Evolutionary conservation across 1,284 basidiomycete species (phyloP), one percentile per base, ranked within the genome.

Genomic region (Farysia itapuensis): DNA sequence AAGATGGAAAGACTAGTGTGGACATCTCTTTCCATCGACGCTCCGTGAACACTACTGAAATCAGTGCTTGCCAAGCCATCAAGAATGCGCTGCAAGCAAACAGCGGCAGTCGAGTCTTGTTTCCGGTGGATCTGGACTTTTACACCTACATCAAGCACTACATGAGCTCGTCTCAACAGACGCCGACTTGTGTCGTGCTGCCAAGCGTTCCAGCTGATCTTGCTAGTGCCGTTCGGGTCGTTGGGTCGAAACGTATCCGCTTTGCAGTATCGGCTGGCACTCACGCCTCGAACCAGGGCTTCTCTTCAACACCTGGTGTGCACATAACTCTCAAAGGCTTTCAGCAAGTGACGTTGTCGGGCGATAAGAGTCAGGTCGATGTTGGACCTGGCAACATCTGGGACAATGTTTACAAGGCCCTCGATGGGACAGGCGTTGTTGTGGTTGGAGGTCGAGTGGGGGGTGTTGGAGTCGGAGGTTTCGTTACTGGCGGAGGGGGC

Each of bases 391-490:
- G 46, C 15, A 64, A 60, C 39, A 34, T 57, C 8, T 69, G 67
- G 67, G 67, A 67, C 34, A 52, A 64, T 20, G 67, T 69, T 12
- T 69, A 69, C 46, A 16, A 34, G 19, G 43, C 21, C 9, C 40
- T 67, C 14, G 38, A 57, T 18, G 50, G 38, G 5, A 39, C 45
- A 5, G 63, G 63, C 20, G 39, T 47, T 24, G 52, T 40, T 14
- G 44, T 64, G 14, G 59, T 67, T 20, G 67, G 67, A 24, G 67
- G 67, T 16, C 45, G 67, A 18, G 64, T 69, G 12, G 43, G 54
- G 4, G 64, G 64, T n/a, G 64, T 69, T 24, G 66, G 66, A 25
- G 56, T 60, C 14, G 65, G 59, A 7, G 67, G 67, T 20, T 67
- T 64, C 44, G 51, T 59, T 28, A 50, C 47, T 9, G 64, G 64